Base-by-base conservation (phyloP, 2,329 filamentous ascomycete species). In the Cytospora piceae region DNA sequence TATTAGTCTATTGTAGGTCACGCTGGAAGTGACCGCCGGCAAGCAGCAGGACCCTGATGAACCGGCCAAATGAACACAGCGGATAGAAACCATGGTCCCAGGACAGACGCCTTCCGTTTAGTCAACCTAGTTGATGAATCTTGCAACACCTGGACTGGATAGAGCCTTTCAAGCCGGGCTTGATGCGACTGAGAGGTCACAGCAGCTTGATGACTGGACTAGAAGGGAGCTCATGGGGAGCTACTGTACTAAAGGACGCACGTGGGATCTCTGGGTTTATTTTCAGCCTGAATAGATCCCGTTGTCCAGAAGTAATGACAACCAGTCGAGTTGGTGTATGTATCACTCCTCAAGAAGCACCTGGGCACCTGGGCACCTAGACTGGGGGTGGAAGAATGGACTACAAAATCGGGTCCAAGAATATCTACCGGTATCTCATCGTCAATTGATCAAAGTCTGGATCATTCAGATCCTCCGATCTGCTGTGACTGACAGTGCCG, bases 1-100 rank as follows among this genome's bases (percentile, higher is more conserved):
- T 60, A 46, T 29, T 31, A 24, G 4, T 17, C 20, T 46, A 12
- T 8, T 9, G 27, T 37, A 80, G 78, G 78, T 80, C 65, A 80
- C 78, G 22, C 69, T 80, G 49, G 67, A 67, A 31, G 31, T 68
- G 55, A 65, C 59, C 2, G 57, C 66, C 27, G 64, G 66, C 37
- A 58, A 49, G 24, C 46, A 61, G 31, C 64, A 63, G 29, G 62
- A 68, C 11, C 14, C 37, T 12, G 64, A 61, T 51, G 61, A 64
- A 14, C 34, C 27, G 11, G 15, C 39, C 17, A 17, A 52, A 52
- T 57, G 39, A 39, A 14, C 27, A 42, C 2, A 32, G n/a, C 2
- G 8, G 7, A 24, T 22, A 22, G 32, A 22, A 34, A 22, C 15
- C n/a, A 54, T 17, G 9, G 20, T 17, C 49, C 14, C 46, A n/a